A percentile compares a stretch with the other conserved stretches of the same genome.
These are phyloP conservation scores for Phytophthora capsici DNA, from an alignment of 352 stramenopile species.

Conservation along the genomic window DNA sequence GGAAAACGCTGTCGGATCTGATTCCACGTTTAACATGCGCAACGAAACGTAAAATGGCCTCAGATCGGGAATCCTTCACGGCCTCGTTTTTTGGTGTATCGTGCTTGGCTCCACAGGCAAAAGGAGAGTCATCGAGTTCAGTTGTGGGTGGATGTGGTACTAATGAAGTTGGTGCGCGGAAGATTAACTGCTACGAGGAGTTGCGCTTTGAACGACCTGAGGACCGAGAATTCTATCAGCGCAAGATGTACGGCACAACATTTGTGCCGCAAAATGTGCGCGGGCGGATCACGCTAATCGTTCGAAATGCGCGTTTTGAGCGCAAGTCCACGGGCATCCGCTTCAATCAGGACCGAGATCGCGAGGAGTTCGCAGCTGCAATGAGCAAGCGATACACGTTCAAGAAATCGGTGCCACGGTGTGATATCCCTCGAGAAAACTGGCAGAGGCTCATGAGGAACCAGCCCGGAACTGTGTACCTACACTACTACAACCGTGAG, in stretches of 20 bases:
- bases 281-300: conserved; percentile 47
- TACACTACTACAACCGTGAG: conserved; percentile 67
- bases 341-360: conserved; percentile 67
- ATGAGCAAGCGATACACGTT: conserved; percentile 60
- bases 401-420: conserved; percentile 55
- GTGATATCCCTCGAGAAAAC: conserved; percentile 62
- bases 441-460: conserved; percentile 61
- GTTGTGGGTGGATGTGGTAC: conserved; percentile 1
- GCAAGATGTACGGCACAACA: conserved; percentile 58
- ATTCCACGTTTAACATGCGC: conserved; percentile 37
- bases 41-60: conserved; percentile 37
- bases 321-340: conserved; percentile 65
- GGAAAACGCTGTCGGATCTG: conserved; percentile 36
- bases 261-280: conserved; percentile 57
- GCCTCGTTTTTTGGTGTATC: conserved; percentile 46
- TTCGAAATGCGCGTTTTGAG: conserved; percentile 58
- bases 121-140: conserved; percentile 14
- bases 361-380: conserved; percentile 51
- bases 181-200: conserved; percentile 50
- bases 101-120: conserved; percentile 27
- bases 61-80: conserved; percentile 25
- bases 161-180: not conserved
- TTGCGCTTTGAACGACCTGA: conserved; percentile 44
- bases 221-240: conserved; percentile 56
- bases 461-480: conserved; percentile 38